Evolutionary conservation across 768 basidiomycete species (phyloP).

Genomic region (Tylopilus felleus): DNA sequence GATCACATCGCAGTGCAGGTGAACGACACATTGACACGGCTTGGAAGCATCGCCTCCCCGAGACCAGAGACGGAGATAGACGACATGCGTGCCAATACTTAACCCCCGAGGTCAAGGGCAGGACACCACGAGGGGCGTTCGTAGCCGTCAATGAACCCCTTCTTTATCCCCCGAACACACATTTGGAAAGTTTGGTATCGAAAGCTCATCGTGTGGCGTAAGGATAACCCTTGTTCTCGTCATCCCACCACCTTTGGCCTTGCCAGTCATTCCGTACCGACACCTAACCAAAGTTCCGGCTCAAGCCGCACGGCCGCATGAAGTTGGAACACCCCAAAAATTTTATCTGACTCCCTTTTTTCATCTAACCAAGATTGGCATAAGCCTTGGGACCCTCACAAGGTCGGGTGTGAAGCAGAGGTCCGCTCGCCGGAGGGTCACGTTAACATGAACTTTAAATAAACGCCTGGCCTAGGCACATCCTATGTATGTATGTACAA

Average conservation of each 20-base stretch:
- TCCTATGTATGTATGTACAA: not conserved
- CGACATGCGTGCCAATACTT: conserved; percentile 8
- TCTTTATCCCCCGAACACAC: conserved; percentile 7
- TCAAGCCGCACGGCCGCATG: not conserved
- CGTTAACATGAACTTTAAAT: conserved; percentile 13
- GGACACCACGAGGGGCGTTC: conserved; percentile 22
- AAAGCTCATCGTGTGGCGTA: conserved; percentile 14
- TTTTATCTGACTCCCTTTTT: conserved; percentile 3
- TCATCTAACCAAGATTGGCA: conserved; percentile 25
- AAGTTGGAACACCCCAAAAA: conserved; percentile 11
- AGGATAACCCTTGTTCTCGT: conserved; percentile 10
- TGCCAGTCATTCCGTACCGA: conserved; percentile 9
- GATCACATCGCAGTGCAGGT: conserved; percentile 6
- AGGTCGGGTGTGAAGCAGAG: conserved; percentile 12
- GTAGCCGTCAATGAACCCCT: conserved; percentile 3
- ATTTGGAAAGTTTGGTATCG: conserved; percentile 30
- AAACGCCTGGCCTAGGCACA: not conserved
- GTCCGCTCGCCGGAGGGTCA: conserved; percentile 6
- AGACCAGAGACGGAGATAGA: conserved; percentile 11
- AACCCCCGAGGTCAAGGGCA: conserved; percentile 21
- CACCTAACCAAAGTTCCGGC: not conserved
- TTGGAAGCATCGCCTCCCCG: conserved; percentile 7
- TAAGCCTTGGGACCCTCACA: not conserved
- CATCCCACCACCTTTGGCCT: too few species aligned
- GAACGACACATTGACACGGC: not conserved